A percentile compares a stretch with the other conserved stretches of the same genome.
These are phyloP conservation scores for Tylopilus sp. DNA, from an alignment of 1,284 basidiomycete genomes.

Conservation along the genomic window DNA sequence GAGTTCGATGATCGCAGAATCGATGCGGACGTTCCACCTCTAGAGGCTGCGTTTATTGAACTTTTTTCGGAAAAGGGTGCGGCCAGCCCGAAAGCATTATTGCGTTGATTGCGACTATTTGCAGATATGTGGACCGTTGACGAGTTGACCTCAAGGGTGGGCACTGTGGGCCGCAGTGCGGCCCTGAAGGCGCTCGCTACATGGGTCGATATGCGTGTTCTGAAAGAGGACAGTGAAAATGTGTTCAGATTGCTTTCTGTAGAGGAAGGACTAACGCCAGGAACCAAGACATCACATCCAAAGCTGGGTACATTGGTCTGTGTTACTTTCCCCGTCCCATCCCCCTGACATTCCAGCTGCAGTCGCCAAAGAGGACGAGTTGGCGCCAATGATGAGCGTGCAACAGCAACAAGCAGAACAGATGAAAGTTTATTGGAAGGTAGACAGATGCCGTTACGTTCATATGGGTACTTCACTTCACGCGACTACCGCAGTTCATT, in stretches of 20 bases:
- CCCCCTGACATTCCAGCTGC: slow-evolving; percentile 10
- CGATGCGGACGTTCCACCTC: slow-evolving; percentile 72
- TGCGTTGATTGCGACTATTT: not conserved
- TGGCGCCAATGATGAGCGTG: slow-evolving; percentile 49
- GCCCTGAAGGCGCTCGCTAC: slow-evolving; percentile 74
- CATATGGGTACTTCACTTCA: slow-evolving; percentile 3
- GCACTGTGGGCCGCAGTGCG: slow-evolving; percentile 56
- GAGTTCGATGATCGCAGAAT: slow-evolving; percentile 77
- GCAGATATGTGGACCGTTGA: slow-evolving; percentile 68
- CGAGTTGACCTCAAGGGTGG: slow-evolving; percentile 61
- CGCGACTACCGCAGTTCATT: slow-evolving; percentile 52
- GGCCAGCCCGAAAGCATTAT: not conserved
- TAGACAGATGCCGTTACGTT: slow-evolving; percentile 29
- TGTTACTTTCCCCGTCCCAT: not conserved
- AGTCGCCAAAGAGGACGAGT: slow-evolving; percentile 41
- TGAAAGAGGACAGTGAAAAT: slow-evolving; percentile 62
- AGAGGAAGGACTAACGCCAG: slow-evolving; percentile 41
- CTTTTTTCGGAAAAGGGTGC: slow-evolving; percentile 72
- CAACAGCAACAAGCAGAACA: slow-evolving; percentile 79
- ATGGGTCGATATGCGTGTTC: slow-evolving; percentile 80
- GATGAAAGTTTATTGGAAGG: slow-evolving; percentile 86
- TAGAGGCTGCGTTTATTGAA: slow-evolving; percentile 88
- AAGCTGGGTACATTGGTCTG: slow-evolving; percentile 35
- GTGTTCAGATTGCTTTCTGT: slow-evolving; percentile 63
- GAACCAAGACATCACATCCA: slow-evolving; percentile 19